Evolutionary conservation across 805 yeast species (phyloP).

Genomic region (Teunomyces gatunensis): DNA sequence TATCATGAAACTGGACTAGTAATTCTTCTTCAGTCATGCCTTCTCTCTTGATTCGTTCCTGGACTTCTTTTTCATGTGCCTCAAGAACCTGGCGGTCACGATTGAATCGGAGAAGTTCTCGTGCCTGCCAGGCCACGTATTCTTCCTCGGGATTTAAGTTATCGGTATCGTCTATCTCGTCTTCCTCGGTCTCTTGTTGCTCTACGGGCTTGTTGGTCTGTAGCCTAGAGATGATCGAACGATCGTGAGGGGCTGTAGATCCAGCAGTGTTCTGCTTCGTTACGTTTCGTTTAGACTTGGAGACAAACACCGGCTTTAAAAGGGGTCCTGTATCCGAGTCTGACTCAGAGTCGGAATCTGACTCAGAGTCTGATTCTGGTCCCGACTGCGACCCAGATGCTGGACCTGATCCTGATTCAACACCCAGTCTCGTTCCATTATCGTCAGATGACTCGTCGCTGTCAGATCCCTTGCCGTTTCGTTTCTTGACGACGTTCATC

Average conservation of each 20-base stretch:
- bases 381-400: neutral
- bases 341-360: conserved; percentile 5
- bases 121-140: conserved; percentile 33
- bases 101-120: conserved; percentile 36
- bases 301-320: conserved; percentile 6
- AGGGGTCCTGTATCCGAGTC: conserved; percentile 6
- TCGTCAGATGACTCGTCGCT: neutral
- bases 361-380: neutral
- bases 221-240: conserved; percentile 1
- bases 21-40: conserved; percentile 22
- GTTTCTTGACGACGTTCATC: too few relatives aligned
- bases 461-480: neutral
- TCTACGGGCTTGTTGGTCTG: neutral
- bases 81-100: conserved; percentile 30
- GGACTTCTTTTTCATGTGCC: conserved; percentile 27
- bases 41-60: conserved; percentile 27
- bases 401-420: neutral
- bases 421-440: neutral
- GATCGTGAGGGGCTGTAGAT: neutral
- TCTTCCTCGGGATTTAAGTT: conserved; percentile 52
- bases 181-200: conserved; percentile 9
- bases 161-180: conserved; percentile 55
- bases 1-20: neutral
- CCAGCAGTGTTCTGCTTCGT: neutral
- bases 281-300: conserved; percentile 1